Conservation (phyloP, 2,329 filamentous ascomycete genomes). For the Microdochium paspali region DNA sequence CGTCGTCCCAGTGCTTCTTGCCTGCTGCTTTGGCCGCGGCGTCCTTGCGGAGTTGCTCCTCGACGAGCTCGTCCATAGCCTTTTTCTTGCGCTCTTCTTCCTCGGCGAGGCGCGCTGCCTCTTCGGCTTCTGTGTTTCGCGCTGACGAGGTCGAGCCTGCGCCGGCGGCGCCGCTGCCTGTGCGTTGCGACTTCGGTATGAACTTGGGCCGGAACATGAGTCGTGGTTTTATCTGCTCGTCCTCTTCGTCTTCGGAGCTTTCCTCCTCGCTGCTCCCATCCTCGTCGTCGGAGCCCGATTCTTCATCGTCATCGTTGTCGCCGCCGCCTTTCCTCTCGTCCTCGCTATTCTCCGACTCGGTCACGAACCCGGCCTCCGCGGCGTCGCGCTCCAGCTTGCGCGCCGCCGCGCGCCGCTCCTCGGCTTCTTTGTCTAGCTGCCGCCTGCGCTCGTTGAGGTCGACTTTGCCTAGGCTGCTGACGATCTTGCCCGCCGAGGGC, state of each 20-base stretch:
- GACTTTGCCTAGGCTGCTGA: slow-evolving; percentile 36
- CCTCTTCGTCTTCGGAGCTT: slow-evolving; percentile 37
- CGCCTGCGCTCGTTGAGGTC: slow-evolving; percentile 38
- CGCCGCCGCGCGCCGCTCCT: slow-evolving; percentile 35
- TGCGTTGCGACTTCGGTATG: slow-evolving; percentile 48
- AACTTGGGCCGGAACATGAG: slow-evolving; percentile 57
- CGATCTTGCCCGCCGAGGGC: slow-evolving; percentile 45
- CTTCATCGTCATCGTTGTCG: slow-evolving; percentile 19
- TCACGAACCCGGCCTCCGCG: slow-evolving; percentile 55
- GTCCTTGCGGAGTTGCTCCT: slow-evolving; percentile 80
- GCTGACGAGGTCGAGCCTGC: slow-evolving; percentile 12
- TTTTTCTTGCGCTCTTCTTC: slow-evolving; percentile 59
- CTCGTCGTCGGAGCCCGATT: slow-evolving; percentile 25
- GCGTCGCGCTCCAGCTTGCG: slow-evolving; percentile 41
- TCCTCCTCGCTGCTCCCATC: slow-evolving; percentile 26
- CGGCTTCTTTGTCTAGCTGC: slow-evolving; percentile 32
- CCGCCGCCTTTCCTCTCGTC: slow-evolving; percentile 25
- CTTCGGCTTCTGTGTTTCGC: slow-evolving; percentile 22
- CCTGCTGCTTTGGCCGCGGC: slow-evolving; percentile 64
- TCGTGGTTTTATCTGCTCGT: slow-evolving; percentile 46
- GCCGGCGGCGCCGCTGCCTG: slow-evolving; percentile 16
- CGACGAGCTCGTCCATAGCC: slow-evolving; percentile 69
- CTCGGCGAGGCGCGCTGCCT: slow-evolving; percentile 34
- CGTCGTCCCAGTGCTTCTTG: slow-evolving; percentile 81
- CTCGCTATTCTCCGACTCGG: slow-evolving; percentile 38